phyloP scores from a whole-genome alignment of 2,329 filamentous ascomycete species.

The Fusarium verticillioides region DNA sequence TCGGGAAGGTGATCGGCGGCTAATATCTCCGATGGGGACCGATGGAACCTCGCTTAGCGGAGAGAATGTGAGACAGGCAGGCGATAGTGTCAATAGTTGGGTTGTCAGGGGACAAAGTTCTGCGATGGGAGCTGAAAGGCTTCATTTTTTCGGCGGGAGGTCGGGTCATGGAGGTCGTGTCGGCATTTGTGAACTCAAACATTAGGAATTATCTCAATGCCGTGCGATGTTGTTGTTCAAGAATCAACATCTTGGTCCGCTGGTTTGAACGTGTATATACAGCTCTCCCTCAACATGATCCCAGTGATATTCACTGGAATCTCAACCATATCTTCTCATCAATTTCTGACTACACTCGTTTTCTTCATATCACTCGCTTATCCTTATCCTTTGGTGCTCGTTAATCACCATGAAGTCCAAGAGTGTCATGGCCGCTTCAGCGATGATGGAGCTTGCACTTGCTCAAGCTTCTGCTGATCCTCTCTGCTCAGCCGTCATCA shows the following conservation, averaged over 20 bases:
- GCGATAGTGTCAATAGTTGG: neutral
- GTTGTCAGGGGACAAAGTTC: neutral
- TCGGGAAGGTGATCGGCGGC: neutral
- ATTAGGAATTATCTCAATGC: neutral
- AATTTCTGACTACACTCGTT: neutral
- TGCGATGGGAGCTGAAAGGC: neutral
- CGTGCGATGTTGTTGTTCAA: neutral
- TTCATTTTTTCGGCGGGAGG: rapidly evolving
- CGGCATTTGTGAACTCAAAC: neutral
- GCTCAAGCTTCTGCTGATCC: neutral
- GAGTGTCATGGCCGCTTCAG: neutral
- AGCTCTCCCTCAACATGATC: neutral
- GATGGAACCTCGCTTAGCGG: neutral
- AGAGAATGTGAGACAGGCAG: neutral
- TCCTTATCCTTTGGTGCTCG: neutral
- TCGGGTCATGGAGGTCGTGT: neutral
- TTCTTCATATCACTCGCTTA: neutral
- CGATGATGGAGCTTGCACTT: neutral
- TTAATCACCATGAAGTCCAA: neutral
- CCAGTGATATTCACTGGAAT: neutral
- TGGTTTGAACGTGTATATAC: neutral
- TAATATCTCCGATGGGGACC: neutral
- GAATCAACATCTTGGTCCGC: rapidly evolving
- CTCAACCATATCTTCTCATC: neutral
- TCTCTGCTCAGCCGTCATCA: neutral